Evolutionary conservation across 371 early-diverging fungal genomes (phyloP).

Genomic region (Syncephalastrum sp.): DNA sequence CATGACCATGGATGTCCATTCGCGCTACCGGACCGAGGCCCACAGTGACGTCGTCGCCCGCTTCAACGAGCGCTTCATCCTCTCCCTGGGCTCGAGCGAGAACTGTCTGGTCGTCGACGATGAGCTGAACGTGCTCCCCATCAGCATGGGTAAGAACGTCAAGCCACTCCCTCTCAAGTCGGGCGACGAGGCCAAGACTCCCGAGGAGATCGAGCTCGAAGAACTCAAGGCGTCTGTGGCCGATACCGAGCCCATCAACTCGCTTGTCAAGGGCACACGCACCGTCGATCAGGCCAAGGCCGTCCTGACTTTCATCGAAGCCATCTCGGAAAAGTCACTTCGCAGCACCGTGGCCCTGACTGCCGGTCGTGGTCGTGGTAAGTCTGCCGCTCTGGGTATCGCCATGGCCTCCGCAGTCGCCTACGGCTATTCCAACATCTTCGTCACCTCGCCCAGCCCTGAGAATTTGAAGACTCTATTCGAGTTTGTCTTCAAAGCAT

Average conservation of each 20-base stretch:
- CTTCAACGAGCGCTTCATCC: slow-evolving; percentile 97
- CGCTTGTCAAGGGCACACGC: slow-evolving; percentile 74
- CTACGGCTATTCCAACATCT: slow-evolving; percentile 98
- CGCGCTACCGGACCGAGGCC: slow-evolving; percentile 91
- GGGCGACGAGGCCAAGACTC: slow-evolving; percentile 56
- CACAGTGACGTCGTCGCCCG: slow-evolving; percentile 93
- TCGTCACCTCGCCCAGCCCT: slow-evolving; percentile 97
- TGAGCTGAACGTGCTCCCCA: slow-evolving; percentile 94
- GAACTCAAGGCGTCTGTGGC: slow-evolving; percentile 81
- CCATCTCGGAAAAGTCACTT: slow-evolving; percentile 91
- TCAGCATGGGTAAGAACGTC: slow-evolving; percentile 88
- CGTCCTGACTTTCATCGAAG: slow-evolving; percentile 92
- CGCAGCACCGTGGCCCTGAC: slow-evolving; percentile 93
- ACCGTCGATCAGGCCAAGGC: slow-evolving; percentile 97
- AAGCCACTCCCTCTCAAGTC: slow-evolving; percentile 74
- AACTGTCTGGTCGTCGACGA: slow-evolving; percentile 95
- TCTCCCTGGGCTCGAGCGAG: slow-evolving; percentile 90
- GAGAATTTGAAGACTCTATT: slow-evolving; percentile 98
- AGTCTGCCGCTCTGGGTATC: slow-evolving; percentile 98
- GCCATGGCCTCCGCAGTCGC: slow-evolving; percentile 96
- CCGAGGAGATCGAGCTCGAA: slow-evolving; percentile 72
- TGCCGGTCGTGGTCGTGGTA: slow-evolving; percentile 99
- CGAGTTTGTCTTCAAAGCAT: slow-evolving; percentile 95
- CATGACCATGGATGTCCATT: slow-evolving; percentile 98
- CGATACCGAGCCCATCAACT: slow-evolving; percentile 87